phyloP scores from a whole-genome alignment of 495 filamentous ascomycete species.

The Hypomontagnella monticulosa region DNA sequence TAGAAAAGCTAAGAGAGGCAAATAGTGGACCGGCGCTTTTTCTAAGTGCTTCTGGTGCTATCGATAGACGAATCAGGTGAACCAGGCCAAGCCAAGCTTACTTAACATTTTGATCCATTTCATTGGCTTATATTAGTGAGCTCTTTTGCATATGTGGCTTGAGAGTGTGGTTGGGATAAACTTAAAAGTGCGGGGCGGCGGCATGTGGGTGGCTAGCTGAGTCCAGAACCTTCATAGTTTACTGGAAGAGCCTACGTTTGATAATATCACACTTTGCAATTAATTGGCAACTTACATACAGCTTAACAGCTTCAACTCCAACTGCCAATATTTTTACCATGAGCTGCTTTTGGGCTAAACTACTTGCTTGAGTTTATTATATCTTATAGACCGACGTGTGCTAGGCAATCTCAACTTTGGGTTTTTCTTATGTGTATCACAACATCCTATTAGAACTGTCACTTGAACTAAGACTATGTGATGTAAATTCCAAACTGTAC shows the following conservation, averaged over 20 bases:
- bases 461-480: too few species aligned
- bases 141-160: not conserved
- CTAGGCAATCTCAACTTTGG: too few species aligned
- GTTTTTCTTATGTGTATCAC: too few species aligned
- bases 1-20: not conserved
- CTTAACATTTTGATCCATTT: not conserved
- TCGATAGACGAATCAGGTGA: not conserved
- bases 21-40: constrained; percentile 5
- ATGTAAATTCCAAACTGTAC: too few species aligned
- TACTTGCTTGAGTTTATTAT: too few species aligned
- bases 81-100: not conserved
- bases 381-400: too few species aligned
- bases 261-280: not conserved
- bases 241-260: not conserved
- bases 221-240: not conserved
- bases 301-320: too few species aligned
- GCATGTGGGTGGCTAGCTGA: constrained; percentile 22
- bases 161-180: constrained; percentile 1
- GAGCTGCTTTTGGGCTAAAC: too few species aligned
- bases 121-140: constrained; percentile 2
- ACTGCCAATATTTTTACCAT: too few species aligned
- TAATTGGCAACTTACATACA: too few species aligned
- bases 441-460: too few species aligned
- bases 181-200: constrained; percentile 21
- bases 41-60: constrained; percentile 12